phyloP scores from a whole-genome alignment of 1,284 basidiomycete genomes.

The Melampsora allii-populina region DNA sequence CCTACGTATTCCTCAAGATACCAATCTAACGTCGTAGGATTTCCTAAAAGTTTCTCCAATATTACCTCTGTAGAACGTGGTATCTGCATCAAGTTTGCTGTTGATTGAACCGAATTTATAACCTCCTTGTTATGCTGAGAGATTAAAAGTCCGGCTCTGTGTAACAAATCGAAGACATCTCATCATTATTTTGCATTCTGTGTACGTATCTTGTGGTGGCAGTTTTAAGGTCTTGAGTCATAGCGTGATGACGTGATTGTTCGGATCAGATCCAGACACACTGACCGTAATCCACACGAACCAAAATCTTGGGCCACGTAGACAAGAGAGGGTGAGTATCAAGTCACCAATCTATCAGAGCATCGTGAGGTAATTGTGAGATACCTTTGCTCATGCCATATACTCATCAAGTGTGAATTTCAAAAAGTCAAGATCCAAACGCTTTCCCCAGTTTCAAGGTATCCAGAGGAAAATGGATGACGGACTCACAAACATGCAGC shows the following conservation, averaged over 20 bases:
- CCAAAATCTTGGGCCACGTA: neutral
- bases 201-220: too few species aligned
- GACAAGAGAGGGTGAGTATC: too few species aligned
- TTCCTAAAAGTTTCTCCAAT: neutral
- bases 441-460: too few species aligned
- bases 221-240: neutral
- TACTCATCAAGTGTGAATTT: neutral
- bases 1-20: neutral
- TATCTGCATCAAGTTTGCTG: neutral
- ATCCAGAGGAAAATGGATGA: neutral
- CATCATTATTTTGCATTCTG: too few species aligned
- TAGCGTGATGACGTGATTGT: too few species aligned
- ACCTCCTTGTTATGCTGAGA: neutral
- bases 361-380: neutral
- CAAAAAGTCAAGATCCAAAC: neutral
- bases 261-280: neutral
- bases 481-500: neutral
- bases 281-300: neutral
- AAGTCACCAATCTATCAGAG: too few species aligned
- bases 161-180: neutral
- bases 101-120: slow-evolving; percentile 1
- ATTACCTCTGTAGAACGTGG: neutral
- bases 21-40: neutral
- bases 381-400: slow-evolving; percentile 1
- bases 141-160: slow-evolving; percentile 1